These are phyloP conservation scores for Fusarium gaditjirri DNA, from an alignment of 2,329 filamentous ascomycete genomes.

Conservation along the genomic window DNA sequence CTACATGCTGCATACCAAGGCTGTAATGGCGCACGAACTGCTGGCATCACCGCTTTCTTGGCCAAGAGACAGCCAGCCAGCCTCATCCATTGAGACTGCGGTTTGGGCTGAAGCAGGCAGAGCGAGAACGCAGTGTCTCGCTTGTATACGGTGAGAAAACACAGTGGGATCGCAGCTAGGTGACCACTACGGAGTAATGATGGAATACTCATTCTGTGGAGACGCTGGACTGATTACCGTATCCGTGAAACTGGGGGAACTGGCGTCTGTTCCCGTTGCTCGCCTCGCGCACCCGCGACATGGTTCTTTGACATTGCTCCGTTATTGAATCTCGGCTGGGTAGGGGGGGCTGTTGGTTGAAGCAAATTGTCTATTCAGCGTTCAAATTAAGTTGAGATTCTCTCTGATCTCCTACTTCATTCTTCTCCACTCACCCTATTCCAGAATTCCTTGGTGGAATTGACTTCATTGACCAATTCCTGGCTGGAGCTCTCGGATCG, in stretches of 20 bases:
- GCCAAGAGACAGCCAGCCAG: slow-evolving; percentile 13
- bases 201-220: slow-evolving; percentile 7
- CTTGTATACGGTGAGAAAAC: not conserved
- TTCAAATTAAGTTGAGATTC: slow-evolving; percentile 11
- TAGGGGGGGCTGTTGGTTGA: slow-evolving; percentile 7
- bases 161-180: slow-evolving; percentile 14
- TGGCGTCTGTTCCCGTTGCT: slow-evolving; percentile 19
- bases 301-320: slow-evolving; percentile 3
- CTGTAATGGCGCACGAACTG: slow-evolving; percentile 28
- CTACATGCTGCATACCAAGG: slow-evolving; percentile 38
- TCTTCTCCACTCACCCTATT: slow-evolving; percentile 21
- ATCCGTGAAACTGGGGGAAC: slow-evolving; percentile 18
- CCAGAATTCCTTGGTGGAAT: slow-evolving; percentile 22
- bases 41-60: slow-evolving; percentile 20
- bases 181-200: slow-evolving; percentile 30
- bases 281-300: slow-evolving; percentile 8
- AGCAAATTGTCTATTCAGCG: not conserved
- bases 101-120: slow-evolving; percentile 13
- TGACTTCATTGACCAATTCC: slow-evolving; percentile 25
- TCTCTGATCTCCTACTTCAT: slow-evolving; percentile 1
- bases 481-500: not conserved
- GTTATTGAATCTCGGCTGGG: slow-evolving; percentile 3
- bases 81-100: slow-evolving; percentile 8
- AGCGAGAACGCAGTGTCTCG: slow-evolving; percentile 25
- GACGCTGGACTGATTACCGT: slow-evolving; percentile 2